phyloP scores from a whole-genome alignment of 2,329 filamentous ascomycete species.

The Chaetomium sp. region DNA sequence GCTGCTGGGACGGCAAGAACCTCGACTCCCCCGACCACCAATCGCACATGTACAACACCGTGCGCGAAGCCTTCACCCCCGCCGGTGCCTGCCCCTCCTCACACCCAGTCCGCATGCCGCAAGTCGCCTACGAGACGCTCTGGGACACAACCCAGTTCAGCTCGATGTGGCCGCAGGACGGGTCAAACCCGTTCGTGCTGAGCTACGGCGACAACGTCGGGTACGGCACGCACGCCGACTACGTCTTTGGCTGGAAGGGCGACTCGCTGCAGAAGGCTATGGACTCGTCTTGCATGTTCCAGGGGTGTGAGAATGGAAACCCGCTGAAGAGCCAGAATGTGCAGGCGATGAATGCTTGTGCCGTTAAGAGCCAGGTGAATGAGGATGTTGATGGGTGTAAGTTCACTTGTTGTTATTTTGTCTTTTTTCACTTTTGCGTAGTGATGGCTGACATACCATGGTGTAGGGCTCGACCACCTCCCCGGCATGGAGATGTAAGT shows the following conservation, averaged over 20 bases:
- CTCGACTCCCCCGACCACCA: conserved; percentile 33
- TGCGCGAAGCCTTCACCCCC: conserved; percentile 19
- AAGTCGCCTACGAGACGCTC: conserved; percentile 39
- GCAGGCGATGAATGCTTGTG: conserved; percentile 29
- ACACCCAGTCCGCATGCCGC: conserved; percentile 29
- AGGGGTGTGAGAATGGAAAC: conserved; percentile 28
- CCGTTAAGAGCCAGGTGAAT: conserved; percentile 24
- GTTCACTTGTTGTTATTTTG: conserved; percentile 13
- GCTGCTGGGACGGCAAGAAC: conserved; percentile 45
- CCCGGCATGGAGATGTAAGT: neutral
- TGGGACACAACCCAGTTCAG: conserved; percentile 37
- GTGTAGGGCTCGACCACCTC: conserved; percentile 5
- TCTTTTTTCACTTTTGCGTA: neutral
- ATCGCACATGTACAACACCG: conserved; percentile 29
- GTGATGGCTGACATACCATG: neutral
- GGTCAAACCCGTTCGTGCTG: conserved; percentile 27
- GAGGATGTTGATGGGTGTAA: conserved; percentile 31
- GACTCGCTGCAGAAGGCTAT: conserved; percentile 29
- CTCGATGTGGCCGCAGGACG: conserved; percentile 33
- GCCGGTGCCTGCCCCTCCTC: conserved; percentile 24
- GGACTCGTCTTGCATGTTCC: conserved; percentile 30
- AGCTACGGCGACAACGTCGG: conserved; percentile 22
- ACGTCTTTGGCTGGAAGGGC: conserved; percentile 32
- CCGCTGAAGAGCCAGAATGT: conserved; percentile 30
- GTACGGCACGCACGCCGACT: conserved; percentile 30